Evolutionary conservation across 2,329 filamentous ascomycete species (phyloP), one percentile per base, ranked within the genome.

Genomic region (Karstenula rhodostoma): DNA sequence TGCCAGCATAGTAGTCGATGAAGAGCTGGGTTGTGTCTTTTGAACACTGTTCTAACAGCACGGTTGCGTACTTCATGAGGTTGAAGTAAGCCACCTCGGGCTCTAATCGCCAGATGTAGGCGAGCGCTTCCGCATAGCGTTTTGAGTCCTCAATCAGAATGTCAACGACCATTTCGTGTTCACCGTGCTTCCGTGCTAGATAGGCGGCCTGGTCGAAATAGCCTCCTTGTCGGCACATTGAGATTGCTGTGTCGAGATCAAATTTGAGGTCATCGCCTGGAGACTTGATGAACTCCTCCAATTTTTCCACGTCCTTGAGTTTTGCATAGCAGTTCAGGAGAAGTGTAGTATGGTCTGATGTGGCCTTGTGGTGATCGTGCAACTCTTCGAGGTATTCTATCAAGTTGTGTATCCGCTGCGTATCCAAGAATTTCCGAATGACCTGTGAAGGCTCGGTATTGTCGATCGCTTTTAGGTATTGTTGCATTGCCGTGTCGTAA

Each of bases 401-500:
- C 29, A 99, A 83, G 73, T 98, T 99, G 70, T 97, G 93, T 78
- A 99, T 97, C 63, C 94, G 87, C 84, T 99, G 95, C 0, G 95
- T 98, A 73, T 99, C 95, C 40, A 99, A 85, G 72, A 96, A 99
- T 88, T 94, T 97, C 69, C 94, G 87, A 72, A 98, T 97, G 49
- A 98, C 93, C 73, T 97, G 94, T 1, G 94, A 97, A 7, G 94
- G 94, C 71, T 98, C 94, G 0, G 94, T 98, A 60, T 92, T 95
- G 73, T 97, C 94, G 61, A 99, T 97, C 0, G 96, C 94, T 68
- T 93, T 91, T 63, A 99, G 88, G 74, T 99, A 99, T 77, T 98
- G 95, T 70, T 96, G 90, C 96, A 99, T 99, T n/a, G 96, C 94
- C 7, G 92, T 95, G 73, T 99, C 95, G 73, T 94, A 99, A 73